Evolutionary conservation across 805 yeast species (phyloP), one percentile per base, ranked within the genome.

Genomic region (Candida maesae): DNA sequence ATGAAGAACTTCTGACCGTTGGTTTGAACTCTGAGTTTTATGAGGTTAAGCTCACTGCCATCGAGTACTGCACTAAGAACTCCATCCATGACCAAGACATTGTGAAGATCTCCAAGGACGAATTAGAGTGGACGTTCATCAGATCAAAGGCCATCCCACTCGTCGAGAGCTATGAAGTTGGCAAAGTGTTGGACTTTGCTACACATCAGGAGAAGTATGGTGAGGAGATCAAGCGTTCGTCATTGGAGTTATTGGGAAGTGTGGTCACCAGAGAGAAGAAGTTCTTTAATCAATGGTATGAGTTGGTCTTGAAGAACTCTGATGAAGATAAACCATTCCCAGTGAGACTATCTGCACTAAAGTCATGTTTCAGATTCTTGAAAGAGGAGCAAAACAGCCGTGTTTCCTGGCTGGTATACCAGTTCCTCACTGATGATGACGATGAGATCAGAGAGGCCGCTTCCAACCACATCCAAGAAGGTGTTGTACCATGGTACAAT

Each of bases 341-440:
- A 10, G 55, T 69, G 17, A 64, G 85, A 36, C 38, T 58, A n/a
- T 60, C 80, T 0, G 69, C 79, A 0, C 55, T 74, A 28, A 57
- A 53, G 3, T 72, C 84, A 0, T 49, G 75, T 5, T 45, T 59
- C 19, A 64, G 68, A 17, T 52, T 42, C 38, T 55, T 54, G 44
- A 31, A 24, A 3, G 28, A 39, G 11, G 36, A 49, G 14, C 15
- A 33, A 9, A 29, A 40, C 3, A 45, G 52, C 0, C 33, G 33
- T 21, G 64, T 62, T 17, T 49, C 46, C 6, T 48, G 58, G 36
- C 42, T 63, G 5, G 52, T 71, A 1, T 67, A 66, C 43, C 55
- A 60, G 12, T 69, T 64, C 46, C 55, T 81, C 18, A 62, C 63
- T 38, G 95, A 87, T 59, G 95, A 86, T 52, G 91, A 83, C 50